phyloP scores from a whole-genome alignment of 306 rosid genomes.

The Heteromeles arbutifolia region DNA sequence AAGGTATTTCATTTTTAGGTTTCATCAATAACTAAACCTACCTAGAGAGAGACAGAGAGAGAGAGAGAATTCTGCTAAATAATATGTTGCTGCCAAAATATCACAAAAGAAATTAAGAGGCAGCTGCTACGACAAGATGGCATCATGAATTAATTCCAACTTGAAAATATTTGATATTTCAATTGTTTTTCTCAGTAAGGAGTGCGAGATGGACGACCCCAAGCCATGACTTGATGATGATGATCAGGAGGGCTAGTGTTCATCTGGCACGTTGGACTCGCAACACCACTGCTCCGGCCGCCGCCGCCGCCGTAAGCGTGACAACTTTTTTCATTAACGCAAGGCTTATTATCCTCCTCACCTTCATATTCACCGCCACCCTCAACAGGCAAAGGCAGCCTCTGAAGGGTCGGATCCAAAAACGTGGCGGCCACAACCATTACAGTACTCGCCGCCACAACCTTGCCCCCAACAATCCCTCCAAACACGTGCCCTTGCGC shows the following conservation, averaged over 20 bases:
- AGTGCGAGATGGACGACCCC: constrained; percentile 35
- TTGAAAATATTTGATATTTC: background rate
- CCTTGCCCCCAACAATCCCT: constrained; percentile 43
- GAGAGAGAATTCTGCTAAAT: background rate
- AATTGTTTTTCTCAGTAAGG: constrained; percentile 2
- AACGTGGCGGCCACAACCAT: constrained; percentile 27
- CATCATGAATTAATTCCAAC: background rate
- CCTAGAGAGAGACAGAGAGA: too few species aligned
- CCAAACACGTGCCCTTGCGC: constrained; percentile 47
- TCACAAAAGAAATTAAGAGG: background rate
- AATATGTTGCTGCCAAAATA: background rate
- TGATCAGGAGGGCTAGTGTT: constrained; percentile 8
- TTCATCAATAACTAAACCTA: too few species aligned
- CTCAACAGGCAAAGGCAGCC: background rate
- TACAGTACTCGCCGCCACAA: constrained; percentile 34
- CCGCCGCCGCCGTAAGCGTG: background rate
- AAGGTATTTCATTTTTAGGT: too few species aligned
- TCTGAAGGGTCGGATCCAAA: constrained; percentile 19
- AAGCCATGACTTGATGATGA: constrained; percentile 28
- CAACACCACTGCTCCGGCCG: background rate
- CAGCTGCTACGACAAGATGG: background rate
- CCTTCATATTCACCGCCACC: background rate
- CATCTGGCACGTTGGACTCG: constrained; percentile 14
- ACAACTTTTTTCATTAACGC: background rate
- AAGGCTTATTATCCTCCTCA: background rate